These are phyloP conservation scores for Nadsonia fulvescens DNA, from an alignment of 805 yeast genomes.

Conservation along the genomic window DNA sequence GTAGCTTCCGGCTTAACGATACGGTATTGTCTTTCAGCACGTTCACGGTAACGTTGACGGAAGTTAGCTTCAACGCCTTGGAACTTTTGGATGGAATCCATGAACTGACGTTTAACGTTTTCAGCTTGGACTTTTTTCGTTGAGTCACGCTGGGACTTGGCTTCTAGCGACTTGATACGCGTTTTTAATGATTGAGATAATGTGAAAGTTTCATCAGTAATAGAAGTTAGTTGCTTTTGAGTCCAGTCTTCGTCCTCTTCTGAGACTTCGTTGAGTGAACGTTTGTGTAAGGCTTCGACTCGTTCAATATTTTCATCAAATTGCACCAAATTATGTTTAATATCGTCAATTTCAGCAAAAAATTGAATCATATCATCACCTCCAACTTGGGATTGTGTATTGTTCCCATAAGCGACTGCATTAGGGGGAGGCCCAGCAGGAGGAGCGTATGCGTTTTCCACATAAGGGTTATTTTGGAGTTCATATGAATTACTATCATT, in stretches of 20 bases:
- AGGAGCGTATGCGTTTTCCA: too few relatives aligned
- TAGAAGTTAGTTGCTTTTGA: constrained; percentile 58
- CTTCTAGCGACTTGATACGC: constrained; percentile 62
- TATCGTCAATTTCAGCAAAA: constrained; percentile 48
- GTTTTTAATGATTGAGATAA: constrained; percentile 59
- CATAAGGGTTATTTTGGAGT: too few relatives aligned
- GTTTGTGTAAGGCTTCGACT: constrained; percentile 52
- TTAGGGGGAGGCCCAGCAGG: too few relatives aligned
- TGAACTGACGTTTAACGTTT: constrained; percentile 66
- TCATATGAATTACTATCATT: too few relatives aligned
- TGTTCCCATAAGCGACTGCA: too few relatives aligned
- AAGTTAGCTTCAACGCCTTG: constrained; percentile 74
- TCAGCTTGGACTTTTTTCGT: constrained; percentile 86
- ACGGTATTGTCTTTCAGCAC: constrained; percentile 83
- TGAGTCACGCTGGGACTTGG: constrained; percentile 31
- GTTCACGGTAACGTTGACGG: constrained; percentile 66
- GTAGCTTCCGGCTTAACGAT: constrained; percentile 40
- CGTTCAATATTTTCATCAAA: constrained; percentile 52
- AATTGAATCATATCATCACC: constrained; percentile 46
- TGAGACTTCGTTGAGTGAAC: constrained; percentile 54
- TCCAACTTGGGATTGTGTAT: too few relatives aligned
- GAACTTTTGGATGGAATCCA: constrained; percentile 72
- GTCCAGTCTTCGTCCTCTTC: constrained; percentile 44
- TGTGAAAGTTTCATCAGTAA: constrained; percentile 61
- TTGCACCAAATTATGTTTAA: constrained; percentile 51